These are phyloP conservation scores for Annona cherimola DNA, from an alignment of 164 flowering plant species.

Conservation along the genomic window DNA sequence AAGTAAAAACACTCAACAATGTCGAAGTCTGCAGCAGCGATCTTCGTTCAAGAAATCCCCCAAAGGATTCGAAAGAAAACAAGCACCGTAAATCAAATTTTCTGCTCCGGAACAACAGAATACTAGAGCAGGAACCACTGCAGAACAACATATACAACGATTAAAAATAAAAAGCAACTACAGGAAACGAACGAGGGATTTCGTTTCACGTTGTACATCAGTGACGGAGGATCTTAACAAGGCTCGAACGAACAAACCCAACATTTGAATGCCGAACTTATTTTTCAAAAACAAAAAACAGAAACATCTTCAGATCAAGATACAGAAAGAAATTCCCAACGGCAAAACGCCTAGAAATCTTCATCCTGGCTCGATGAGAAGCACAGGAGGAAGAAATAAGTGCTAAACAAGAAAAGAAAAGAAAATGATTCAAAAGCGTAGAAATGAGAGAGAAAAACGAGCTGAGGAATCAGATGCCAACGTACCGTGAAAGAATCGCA, in stretches of 20 bases:
- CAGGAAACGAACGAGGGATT: not conserved
- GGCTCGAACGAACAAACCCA: not conserved
- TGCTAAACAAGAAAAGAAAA: not conserved
- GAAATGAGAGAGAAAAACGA: not conserved
- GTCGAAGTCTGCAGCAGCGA: not conserved
- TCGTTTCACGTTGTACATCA: not conserved
- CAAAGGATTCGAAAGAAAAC: not conserved
- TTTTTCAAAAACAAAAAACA: not conserved
- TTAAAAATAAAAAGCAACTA: not conserved
- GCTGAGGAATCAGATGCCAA: not conserved
- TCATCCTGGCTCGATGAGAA: not conserved
- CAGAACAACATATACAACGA: not conserved
- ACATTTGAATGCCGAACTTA: not conserved
- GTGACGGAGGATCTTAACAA: not conserved
- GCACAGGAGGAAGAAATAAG: not conserved
- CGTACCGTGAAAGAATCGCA: not conserved
- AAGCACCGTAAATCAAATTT: not conserved
- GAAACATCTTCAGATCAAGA: not conserved
- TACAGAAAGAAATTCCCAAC: not conserved
- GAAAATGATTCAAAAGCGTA: not conserved
- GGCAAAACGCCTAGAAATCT: not conserved
- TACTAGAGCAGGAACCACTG: not conserved
- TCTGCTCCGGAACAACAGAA: not conserved
- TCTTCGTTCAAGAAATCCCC: not conserved
- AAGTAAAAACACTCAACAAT: not conserved